These are phyloP conservation scores for Lentinula sp. DNA, from an alignment of 768 basidiomycete genomes.

Conservation along the genomic window DNA sequence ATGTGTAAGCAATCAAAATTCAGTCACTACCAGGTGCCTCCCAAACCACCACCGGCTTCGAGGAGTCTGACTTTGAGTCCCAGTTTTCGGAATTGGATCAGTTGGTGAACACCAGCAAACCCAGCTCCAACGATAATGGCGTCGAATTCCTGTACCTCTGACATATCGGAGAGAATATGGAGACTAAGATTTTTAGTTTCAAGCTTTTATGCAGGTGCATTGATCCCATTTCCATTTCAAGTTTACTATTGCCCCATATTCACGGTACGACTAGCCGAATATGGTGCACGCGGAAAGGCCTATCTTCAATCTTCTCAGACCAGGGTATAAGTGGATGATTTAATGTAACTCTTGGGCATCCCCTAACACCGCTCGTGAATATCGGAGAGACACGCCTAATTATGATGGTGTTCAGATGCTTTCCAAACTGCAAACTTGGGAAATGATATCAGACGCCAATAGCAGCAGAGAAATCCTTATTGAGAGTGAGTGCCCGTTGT, in stretches of 20 bases:
- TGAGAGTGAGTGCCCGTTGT: no score
- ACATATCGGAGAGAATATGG: neutral
- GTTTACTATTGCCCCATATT: neutral
- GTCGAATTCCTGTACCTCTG: neutral
- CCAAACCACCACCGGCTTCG: slow-evolving; percentile 11
- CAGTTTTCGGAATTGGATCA: slow-evolving; percentile 6
- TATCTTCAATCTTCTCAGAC: neutral
- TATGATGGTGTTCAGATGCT: neutral
- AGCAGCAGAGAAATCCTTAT: no score
- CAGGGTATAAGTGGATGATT: neutral
- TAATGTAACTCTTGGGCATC: neutral
- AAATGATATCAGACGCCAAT: no score
- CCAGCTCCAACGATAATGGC: slow-evolving; percentile 3
- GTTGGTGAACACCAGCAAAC: slow-evolving; percentile 4
- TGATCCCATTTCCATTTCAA: neutral
- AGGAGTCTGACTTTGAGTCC: slow-evolving; percentile 9
- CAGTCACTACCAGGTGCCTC: slow-evolving; percentile 13
- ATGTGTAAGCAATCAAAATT: neutral
- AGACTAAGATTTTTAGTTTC: neutral
- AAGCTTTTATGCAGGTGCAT: neutral
- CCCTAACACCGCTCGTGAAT: neutral
- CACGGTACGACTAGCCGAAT: neutral
- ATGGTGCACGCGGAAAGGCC: neutral
- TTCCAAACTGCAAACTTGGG: no score
- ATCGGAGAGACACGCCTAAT: neutral